Evolutionary conservation across 2,329 filamentous ascomycete species (phyloP), one percentile per base, ranked within the genome.

Genomic region (Colletotrichum graminicola): DNA sequence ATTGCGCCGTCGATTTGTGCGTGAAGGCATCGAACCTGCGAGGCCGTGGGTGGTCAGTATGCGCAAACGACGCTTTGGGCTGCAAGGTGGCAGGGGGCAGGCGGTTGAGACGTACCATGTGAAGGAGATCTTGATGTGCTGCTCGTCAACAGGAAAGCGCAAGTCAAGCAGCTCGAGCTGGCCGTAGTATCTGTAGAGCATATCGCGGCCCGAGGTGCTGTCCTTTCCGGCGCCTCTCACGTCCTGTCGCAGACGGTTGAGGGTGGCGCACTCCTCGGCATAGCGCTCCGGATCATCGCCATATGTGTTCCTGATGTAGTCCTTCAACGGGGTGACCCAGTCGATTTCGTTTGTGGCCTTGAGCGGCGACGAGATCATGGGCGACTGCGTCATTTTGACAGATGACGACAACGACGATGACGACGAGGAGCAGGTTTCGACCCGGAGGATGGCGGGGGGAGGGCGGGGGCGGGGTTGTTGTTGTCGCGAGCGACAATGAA

Each of bases 91-190:
- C 57, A 77, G 59, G 51, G 77, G 29, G 29, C 26, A 62, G 32
- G 26, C 29, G 41, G 66, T n/a, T 34, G 21, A 10, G 11, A 66
- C 84, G 74, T 89, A 97, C 96, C 96, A 99, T 75, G 95, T 98
- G 80, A 99, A 99, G 10, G 93, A 94, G 78, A 99, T 97, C 84
- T 98, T 98, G 84, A 99, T 98, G 79, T 99, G 95, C 79, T 97
- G 96, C 84, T 99, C 96, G 77, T 99, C 96, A 56, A 99, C 94
- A 0, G 97, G 97, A 79, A 99, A 99, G 73, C 96, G 89, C 77
- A 99, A 84, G 81, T 99, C 96, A 73, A 99, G 85, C 63, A 99
- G 87, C 84, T 99, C 96, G 71, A 99, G 89, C 84, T 99, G 96
- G 51, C 95, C 96, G 80, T 99, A 99, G 83, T 99, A 99, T 80